Base-by-base conservation (phyloP, 139 green algal genomes). In the Pycnococcus provasolii region DNA sequence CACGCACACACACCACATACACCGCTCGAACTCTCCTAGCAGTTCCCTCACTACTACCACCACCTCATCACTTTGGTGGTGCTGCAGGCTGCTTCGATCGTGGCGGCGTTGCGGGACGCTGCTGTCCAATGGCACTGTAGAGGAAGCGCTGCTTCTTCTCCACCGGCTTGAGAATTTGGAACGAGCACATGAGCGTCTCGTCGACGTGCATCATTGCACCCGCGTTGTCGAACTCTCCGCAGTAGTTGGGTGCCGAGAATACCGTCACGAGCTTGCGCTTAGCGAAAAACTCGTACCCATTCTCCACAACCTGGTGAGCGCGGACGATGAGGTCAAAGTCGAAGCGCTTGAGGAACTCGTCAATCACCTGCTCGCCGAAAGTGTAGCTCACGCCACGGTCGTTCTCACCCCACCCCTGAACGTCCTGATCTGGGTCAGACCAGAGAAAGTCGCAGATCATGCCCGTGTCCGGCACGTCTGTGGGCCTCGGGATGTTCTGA, bases 211-310 rank as follows among this genome's bases (percentile, higher is more conserved):
- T 99, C 90, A 99, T 99, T 1, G 93, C 93, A 2, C 93, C 93
- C 40, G 93, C 94, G 68, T 99, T 99, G 72, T 99, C 93, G 81
- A 99, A 99, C 80, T 99, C 93, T 45, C 93, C 93, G 70, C 93
- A 99, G 77, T 99, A 99, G 71, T 99, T 99, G 53, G 93, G 93
- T 39, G 93, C 93, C 9, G 81, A 92, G 75, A 99, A 99, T 43
- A 99, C 95, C 41, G 93, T 99, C 3, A 99, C 93, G 39, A 99
- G 83, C 82, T 99, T 91, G 48, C 93, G 79, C 76, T 95, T 94
- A 9, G 94, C 93, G 80, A 99, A 99, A 74, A 99, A 99, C 77
- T 99, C 93, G 43, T 99, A 99, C 1, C 93, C 93, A 73, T 99
- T 92, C 77, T 97, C 92, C 37, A 98, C 92, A 2, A 98, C 92